These are phyloP conservation scores for Eleusine indica DNA, from an alignment of 176 grass and related monocot genomes.

Conservation along the genomic window DNA sequence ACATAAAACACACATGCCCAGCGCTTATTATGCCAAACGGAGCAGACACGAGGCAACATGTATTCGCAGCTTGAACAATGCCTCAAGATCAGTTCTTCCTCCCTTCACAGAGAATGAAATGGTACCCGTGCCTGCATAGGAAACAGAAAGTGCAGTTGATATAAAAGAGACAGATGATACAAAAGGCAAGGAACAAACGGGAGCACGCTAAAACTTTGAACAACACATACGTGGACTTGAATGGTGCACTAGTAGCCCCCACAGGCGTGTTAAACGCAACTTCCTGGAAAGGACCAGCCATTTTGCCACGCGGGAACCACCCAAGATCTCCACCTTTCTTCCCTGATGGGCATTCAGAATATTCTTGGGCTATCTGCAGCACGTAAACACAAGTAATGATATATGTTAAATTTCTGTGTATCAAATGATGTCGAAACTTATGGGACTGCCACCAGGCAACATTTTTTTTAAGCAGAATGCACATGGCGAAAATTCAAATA, in stretches of 20 bases:
- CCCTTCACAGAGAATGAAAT: slow-evolving; percentile 83
- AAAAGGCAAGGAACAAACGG: background rate
- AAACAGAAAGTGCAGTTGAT: background rate
- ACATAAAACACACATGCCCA: slow-evolving; percentile 19
- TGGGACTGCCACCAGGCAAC: background rate
- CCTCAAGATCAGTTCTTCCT: slow-evolving; percentile 68
- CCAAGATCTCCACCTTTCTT: slow-evolving; percentile 99
- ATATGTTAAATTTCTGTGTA: background rate
- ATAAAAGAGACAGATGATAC: background rate
- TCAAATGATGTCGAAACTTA: background rate
- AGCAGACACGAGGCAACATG: background rate
- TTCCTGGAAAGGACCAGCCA: slow-evolving; percentile 97
- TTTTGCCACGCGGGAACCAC: slow-evolving; percentile 97
- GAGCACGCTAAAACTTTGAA: background rate
- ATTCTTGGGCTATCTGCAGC: slow-evolving; percentile 74
- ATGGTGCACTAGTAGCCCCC: slow-evolving; percentile 82
- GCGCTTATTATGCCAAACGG: slow-evolving; percentile 28
- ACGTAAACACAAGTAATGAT: background rate
- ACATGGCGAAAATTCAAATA: background rate
- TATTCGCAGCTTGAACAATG: background rate
- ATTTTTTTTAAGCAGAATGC: background rate
- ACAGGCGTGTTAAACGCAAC: slow-evolving; percentile 87
- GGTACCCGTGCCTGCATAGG: slow-evolving; percentile 77
- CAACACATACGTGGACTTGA: slow-evolving; percentile 82
- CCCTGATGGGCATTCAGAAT: slow-evolving; percentile 89